phyloP scores from a whole-genome alignment of 495 filamentous ascomycete species.

The Hypoxylon perforatum region DNA sequence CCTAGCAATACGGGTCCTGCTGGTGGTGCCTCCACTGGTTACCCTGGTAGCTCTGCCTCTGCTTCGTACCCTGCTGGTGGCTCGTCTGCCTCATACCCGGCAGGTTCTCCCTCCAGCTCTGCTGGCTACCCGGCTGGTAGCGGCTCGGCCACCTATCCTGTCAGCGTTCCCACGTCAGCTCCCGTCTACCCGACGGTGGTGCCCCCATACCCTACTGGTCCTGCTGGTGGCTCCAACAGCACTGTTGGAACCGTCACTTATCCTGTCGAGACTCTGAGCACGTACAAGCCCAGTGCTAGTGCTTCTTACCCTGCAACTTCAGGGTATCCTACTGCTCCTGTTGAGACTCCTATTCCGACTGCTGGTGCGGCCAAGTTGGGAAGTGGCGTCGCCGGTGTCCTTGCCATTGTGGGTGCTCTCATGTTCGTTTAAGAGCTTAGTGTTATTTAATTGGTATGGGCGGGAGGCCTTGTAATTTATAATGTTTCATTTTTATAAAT shows the following conservation, averaged over 20 bases:
- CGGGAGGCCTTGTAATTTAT: constrained; percentile 35
- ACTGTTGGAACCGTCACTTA: constrained; percentile 11
- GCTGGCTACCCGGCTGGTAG: constrained; percentile 16
- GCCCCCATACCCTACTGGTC: constrained; percentile 29
- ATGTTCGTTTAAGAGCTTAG: constrained; percentile 37
- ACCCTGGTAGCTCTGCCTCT: constrained; percentile 19
- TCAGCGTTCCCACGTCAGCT: not conserved
- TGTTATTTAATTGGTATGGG: constrained; percentile 8
- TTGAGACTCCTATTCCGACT: constrained; percentile 33
- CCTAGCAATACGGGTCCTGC: constrained; percentile 19
- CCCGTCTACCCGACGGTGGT: constrained; percentile 26
- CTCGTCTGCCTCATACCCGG: constrained; percentile 13
- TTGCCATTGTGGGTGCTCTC: constrained; percentile 41
- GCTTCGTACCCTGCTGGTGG: constrained; percentile 24
- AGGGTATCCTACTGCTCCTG: constrained; percentile 30
- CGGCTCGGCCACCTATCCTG: constrained; percentile 14
- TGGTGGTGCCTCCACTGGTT: constrained; percentile 7
- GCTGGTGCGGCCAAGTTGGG: constrained; percentile 44
- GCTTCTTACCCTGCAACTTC: constrained; percentile 16
- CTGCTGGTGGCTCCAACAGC: constrained; percentile 25
- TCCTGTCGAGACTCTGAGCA: constrained; percentile 24
- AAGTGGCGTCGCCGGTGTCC: constrained; percentile 38
- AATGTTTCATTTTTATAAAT: constrained; percentile 43
- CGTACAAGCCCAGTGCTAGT: constrained; percentile 34
- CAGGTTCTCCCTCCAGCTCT: constrained; percentile 9